Percentiles rank a stretch among this genome's conserved stretches.
Evolutionary conservation across 805 yeast genomes (phyloP).

Genomic region (Danielia reshetovae): DNA sequence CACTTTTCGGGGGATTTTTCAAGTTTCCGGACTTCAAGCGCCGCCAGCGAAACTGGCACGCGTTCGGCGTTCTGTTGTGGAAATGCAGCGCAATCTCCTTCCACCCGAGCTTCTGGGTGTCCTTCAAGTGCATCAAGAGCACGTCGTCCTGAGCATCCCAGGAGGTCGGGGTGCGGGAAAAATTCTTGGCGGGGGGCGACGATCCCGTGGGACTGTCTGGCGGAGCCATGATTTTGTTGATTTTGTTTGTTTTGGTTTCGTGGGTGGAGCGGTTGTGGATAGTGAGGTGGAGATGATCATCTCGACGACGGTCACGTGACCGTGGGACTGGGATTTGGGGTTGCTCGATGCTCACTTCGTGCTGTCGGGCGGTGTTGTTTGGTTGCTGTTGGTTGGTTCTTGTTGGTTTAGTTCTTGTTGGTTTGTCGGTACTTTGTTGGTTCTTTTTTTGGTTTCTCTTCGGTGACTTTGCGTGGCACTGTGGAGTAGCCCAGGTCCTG

Average conservation of each 20-base stretch:
- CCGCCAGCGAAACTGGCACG: constrained; percentile 89
- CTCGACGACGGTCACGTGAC: constrained; percentile 15
- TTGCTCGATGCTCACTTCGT: too few relatives aligned
- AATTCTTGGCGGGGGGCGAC: constrained; percentile 20
- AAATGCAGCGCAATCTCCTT: constrained; percentile 80
- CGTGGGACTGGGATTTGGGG: neutral
- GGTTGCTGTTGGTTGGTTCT: too few relatives aligned
- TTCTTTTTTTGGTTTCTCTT: too few relatives aligned
- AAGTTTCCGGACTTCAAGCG: constrained; percentile 45
- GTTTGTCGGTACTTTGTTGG: too few relatives aligned
- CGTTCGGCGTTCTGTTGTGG: constrained; percentile 78
- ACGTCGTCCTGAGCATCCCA: constrained; percentile 48
- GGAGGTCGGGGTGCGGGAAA: constrained; percentile 41
- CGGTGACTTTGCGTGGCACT: too few relatives aligned
- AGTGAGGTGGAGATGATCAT: constrained; percentile 15
- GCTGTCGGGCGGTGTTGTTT: too few relatives aligned
- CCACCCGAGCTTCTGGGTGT: constrained; percentile 83
- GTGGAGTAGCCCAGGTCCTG: too few relatives aligned
- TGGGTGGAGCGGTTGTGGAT: constrained; percentile 3
- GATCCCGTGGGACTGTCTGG: constrained; percentile 7
- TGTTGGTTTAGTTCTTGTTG: too few relatives aligned
- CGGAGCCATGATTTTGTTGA: too few relatives aligned
- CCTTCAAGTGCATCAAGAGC: constrained; percentile 58
- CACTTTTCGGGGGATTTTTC: constrained; percentile 37
- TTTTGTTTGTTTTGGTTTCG: constrained; percentile 5